These are phyloP conservation scores for Cokeromyces recurvatus DNA, from an alignment of 371 early-diverging fungal genomes.

Conservation along the genomic window DNA sequence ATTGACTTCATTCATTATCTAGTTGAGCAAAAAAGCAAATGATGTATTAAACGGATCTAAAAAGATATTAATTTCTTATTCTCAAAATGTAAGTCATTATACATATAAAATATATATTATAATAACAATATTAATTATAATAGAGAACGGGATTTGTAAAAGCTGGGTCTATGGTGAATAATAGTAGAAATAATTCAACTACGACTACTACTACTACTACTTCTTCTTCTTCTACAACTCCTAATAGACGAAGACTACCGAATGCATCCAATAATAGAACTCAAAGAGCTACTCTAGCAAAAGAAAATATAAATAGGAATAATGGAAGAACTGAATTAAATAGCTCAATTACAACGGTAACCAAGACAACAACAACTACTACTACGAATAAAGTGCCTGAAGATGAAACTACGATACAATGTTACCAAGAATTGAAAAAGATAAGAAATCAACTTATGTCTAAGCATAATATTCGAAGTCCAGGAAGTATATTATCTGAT, in stretches of 20 bases:
- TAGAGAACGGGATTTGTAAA: no score
- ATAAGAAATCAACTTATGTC: conserved; percentile 1
- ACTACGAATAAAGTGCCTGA: not conserved
- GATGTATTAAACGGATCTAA: not conserved
- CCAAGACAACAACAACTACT: not conserved
- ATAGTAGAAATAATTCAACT: no score
- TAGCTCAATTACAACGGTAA: not conserved
- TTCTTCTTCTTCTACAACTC: not conserved
- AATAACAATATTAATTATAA: no score
- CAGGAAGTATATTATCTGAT: conserved; percentile 8
- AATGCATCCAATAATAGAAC: not conserved
- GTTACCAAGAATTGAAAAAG: conserved; percentile 2
- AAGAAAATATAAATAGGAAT: no score
- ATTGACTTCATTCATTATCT: not conserved
- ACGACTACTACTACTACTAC: not conserved
- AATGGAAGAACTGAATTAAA: no score
- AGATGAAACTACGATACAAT: not conserved
- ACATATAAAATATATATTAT: not conserved
- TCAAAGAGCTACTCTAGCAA: not conserved
- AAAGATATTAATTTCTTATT: not conserved
- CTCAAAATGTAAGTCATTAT: not conserved
- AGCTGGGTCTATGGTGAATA: not conserved
- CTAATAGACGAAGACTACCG: not conserved
- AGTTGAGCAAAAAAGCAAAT: not conserved
- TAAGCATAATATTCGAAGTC: conserved; percentile 2